Percentiles rank a stretch among this genome's conserved stretches.
phyloP scores from a whole-genome alignment of 2,329 filamentous ascomycete genomes.

The Dactylonectria macrodidyma region DNA sequence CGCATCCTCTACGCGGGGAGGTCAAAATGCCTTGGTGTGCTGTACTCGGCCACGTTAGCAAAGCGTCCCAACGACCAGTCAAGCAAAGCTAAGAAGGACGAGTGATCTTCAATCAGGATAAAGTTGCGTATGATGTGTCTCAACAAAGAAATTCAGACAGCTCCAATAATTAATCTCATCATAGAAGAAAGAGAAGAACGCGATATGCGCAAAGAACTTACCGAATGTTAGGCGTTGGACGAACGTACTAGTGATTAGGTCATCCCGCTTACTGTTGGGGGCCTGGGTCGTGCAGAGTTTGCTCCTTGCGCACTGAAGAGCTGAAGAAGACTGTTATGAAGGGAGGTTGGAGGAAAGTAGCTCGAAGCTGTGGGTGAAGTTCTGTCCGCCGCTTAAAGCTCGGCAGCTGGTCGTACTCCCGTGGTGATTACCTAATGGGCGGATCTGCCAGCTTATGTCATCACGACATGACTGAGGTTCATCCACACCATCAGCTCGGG shows the following conservation, averaged over 20 bases:
- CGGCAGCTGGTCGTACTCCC: constrained; percentile 1
- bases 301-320: constrained; percentile 27
- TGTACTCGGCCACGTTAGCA: constrained; percentile 34
- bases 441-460: too few species aligned
- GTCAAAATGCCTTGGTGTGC: constrained; percentile 7
- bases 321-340: constrained; percentile 33
- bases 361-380: constrained; percentile 24
- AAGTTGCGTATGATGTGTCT: constrained; percentile 73
- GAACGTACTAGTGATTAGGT: constrained; percentile 2
- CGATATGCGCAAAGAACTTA: constrained; percentile 42
- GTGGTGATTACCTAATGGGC: too few species aligned
- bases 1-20: constrained; percentile 41
- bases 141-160: constrained; percentile 80
- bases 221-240: constrained; percentile 20
- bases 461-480: too few species aligned
- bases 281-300: constrained; percentile 19
- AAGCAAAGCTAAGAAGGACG: constrained; percentile 8
- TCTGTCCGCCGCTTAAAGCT: constrained; percentile 34
- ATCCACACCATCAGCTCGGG: too few species aligned
- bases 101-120: constrained; percentile 52
- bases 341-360: constrained; percentile 28
- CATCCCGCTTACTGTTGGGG: constrained; percentile 18
- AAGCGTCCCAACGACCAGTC: background rate
- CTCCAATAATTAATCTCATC: constrained; percentile 79
- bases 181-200: constrained; percentile 46